phyloP scores from a whole-genome alignment of 208 protist genomes.

The Phytomonas sp. region DNA sequence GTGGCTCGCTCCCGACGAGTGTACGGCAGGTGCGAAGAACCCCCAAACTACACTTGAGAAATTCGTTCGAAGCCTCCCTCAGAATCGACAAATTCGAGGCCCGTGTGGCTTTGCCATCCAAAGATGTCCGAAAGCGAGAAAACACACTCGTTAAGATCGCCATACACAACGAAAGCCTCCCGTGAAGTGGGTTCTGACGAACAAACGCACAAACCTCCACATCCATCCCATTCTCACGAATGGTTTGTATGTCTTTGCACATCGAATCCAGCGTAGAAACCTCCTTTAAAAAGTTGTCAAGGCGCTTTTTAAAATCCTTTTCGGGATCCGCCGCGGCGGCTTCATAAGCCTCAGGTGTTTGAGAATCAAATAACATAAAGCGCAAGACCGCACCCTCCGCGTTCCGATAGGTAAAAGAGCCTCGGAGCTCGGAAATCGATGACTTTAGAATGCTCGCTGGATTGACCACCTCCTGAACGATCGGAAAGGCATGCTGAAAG shows the following conservation, averaged over 20 bases:
- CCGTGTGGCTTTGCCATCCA: background rate
- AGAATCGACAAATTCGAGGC: slow-evolving; percentile 6
- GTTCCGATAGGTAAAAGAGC: slow-evolving; percentile 46
- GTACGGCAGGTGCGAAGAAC: slow-evolving; percentile 34
- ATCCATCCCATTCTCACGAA: slow-evolving; percentile 16
- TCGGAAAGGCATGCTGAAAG: slow-evolving; percentile 21
- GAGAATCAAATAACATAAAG: slow-evolving; percentile 31
- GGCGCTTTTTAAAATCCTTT: slow-evolving; percentile 16
- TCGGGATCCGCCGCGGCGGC: slow-evolving; percentile 9
- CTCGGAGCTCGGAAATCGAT: slow-evolving; percentile 22
- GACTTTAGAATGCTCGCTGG: background rate
- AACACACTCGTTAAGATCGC: slow-evolving; percentile 25
- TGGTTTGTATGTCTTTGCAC: slow-evolving; percentile 19
- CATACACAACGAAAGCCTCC: slow-evolving; percentile 51
- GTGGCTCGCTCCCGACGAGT: slow-evolving; percentile 26
- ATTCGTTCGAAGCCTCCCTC: slow-evolving; percentile 19
- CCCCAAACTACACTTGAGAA: slow-evolving; percentile 40
- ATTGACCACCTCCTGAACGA: slow-evolving; percentile 20
- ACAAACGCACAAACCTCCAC: slow-evolving; percentile 37
- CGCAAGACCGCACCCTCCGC: slow-evolving; percentile 61
- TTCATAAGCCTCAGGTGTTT: slow-evolving; percentile 8
- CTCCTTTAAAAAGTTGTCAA: slow-evolving; percentile 16
- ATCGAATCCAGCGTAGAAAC: slow-evolving; percentile 15
- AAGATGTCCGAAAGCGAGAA: background rate
- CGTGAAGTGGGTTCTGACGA: slow-evolving; percentile 54